Conservation (phyloP, 345 rosid species). For the Hirschfeldia incana region DNA sequence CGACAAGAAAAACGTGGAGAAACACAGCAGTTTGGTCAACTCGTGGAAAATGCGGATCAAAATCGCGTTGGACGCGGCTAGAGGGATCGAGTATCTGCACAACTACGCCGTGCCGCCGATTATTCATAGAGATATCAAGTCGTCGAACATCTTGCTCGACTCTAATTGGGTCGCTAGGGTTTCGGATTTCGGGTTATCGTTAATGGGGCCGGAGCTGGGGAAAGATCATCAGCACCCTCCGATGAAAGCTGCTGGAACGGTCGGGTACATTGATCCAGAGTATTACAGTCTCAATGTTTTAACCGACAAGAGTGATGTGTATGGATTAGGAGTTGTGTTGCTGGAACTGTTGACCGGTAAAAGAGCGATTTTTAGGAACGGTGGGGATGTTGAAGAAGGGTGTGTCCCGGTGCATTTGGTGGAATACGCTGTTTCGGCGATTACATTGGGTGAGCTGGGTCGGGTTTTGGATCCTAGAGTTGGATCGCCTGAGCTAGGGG, state of each 20-base stretch:
- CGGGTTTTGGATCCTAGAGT: conserved; percentile 65
- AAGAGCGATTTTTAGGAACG: conserved; percentile 59
- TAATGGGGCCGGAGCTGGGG: conserved; percentile 64
- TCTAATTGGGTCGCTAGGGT: conserved; percentile 73
- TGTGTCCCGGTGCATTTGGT: conserved; percentile 58
- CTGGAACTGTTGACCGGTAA: conserved; percentile 78
- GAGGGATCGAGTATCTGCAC: conserved; percentile 91
- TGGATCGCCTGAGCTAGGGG: conserved; percentile 50
- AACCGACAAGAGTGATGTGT: conserved; percentile 86
- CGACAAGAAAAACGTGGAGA: conserved; percentile 55
- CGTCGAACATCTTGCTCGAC: conserved; percentile 80
- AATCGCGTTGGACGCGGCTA: conserved; percentile 76
- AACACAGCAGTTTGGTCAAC: conserved; percentile 61
- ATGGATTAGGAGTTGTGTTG: conserved; percentile 84
- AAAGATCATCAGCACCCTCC: conserved; percentile 45
- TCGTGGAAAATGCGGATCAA: conserved; percentile 89
- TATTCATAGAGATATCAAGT: conserved; percentile 87
- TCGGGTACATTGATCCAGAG: conserved; percentile 91
- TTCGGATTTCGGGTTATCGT: conserved; percentile 81
- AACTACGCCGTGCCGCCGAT: conserved; percentile 80
- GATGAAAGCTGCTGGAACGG: conserved; percentile 78
- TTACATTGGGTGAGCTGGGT: conserved; percentile 46
- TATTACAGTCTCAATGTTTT: conserved; percentile 81
- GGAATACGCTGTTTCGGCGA: conserved; percentile 65
- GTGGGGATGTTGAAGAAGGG: conserved; percentile 41